Percentiles rank a stretch among this genome's conserved stretches.
These are phyloP conservation scores for Boletus sp. DNA, from an alignment of 768 basidiomycete genomes.

Conservation along the genomic window DNA sequence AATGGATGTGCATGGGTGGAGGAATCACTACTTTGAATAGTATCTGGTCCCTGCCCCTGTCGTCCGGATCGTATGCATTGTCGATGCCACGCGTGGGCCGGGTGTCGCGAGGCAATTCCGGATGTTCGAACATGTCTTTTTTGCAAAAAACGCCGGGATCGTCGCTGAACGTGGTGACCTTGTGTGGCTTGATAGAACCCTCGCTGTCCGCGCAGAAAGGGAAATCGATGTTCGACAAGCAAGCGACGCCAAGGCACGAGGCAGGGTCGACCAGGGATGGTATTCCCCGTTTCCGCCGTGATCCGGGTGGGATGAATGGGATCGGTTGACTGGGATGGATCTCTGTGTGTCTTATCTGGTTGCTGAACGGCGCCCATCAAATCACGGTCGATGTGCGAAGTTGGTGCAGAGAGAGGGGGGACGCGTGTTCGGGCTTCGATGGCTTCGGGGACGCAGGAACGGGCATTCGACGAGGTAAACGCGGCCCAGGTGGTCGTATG, in stretches of 20 bases:
- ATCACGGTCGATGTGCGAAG: slow-evolving; percentile 24
- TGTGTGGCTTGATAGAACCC: slow-evolving; percentile 8
- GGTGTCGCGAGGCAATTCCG: neutral
- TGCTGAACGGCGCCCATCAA: slow-evolving; percentile 14
- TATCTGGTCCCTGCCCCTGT: neutral
- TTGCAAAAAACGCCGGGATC: slow-evolving; percentile 11
- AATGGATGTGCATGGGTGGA: neutral
- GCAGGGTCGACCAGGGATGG: slow-evolving; percentile 10
- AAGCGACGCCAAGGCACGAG: slow-evolving; percentile 18
- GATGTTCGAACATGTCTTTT: neutral
- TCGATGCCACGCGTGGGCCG: neutral
- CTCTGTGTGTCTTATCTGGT: slow-evolving; percentile 2
- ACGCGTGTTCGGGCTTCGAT: slow-evolving; percentile 14
- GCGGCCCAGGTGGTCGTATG: neutral
- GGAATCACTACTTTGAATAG: neutral
- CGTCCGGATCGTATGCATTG: neutral
- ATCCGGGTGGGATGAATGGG: slow-evolving; percentile 6
- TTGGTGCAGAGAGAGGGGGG: neutral
- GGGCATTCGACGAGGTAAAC: slow-evolving; percentile 3
- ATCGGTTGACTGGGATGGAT: neutral
- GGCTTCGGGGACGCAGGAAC: slow-evolving; percentile 19
- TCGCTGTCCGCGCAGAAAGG: slow-evolving; percentile 15
- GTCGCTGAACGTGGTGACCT: slow-evolving; percentile 17
- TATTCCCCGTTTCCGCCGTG: slow-evolving; percentile 28
- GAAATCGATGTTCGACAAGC: slow-evolving; percentile 18